Evolutionary conservation across 345 rosid genomes (phyloP), one percentile per base, ranked within the genome.

Genomic region (Odontarrhena argentea): DNA sequence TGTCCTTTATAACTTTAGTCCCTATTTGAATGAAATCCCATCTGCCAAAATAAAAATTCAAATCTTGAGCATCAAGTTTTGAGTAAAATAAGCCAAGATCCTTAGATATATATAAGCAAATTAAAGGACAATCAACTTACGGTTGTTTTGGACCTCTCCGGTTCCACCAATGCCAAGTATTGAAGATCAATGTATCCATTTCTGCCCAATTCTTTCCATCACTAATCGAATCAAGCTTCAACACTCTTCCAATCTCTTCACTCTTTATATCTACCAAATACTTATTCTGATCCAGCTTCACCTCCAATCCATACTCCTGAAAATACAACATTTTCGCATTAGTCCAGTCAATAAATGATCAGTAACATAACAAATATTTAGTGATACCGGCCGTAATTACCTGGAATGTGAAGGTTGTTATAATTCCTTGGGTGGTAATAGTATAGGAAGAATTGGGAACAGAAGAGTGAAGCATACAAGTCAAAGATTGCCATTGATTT

Each of bases 121-220:
- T 43, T 32, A 32, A n/a, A 9, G 50, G 22, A 47, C 2, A 34
- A 6, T 15, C 36, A 40, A 68, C 92, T 1, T 76, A 91, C 92
- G 90, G 84, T 73, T 91, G 86, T 50, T 81, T 9, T 6, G 83
- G 79, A 64, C 92, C 95, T 46, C 86, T 82, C 0, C 88, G 90
- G 60, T 76, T 82, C 96, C 96, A 89, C 96, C 96, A 92, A 56
- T 89, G 93, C 96, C 96, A 89, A 9, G 96, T 86, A 62, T 89
- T 92, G 82, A 92, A 92, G 70, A 89, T 79, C 59, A 92, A 79
- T 68, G 87, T 11, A 74, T 92, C 89, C 14, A 82, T 73, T 7
- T 77, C 79, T 53, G 42, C 72, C 98, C 98, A 92, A 6, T 77
- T 71, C 59, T 83, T 81, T 15, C 89, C 88, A 38, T 81, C 86